A percentile compares a stretch with the other conserved stretches of the same genome.
Evolutionary conservation across 2,329 filamentous ascomycete genomes (phyloP).

Genomic region (Epichloe amarillans): DNA sequence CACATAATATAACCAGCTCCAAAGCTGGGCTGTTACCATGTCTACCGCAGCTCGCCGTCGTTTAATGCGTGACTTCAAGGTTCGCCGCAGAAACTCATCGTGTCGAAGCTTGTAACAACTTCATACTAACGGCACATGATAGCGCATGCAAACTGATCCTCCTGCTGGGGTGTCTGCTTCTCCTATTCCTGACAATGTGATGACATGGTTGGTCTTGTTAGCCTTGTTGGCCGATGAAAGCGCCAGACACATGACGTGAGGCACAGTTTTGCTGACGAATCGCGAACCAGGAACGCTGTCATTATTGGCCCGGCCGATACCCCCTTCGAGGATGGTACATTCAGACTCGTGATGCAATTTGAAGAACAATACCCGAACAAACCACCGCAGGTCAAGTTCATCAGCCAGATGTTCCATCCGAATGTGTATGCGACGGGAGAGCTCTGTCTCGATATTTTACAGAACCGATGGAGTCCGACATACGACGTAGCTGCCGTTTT

Average conservation of each 20-base stretch:
- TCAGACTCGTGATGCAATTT: slow-evolving; percentile 96
- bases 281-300: slow-evolving; percentile 70
- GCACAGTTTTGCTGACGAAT: slow-evolving; percentile 7
- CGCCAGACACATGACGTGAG: not conserved
- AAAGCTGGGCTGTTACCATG: slow-evolving; percentile 26
- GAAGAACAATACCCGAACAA: slow-evolving; percentile 99
- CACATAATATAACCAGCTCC: not conserved
- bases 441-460: slow-evolving; percentile 88
- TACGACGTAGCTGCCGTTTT: slow-evolving; percentile 96
- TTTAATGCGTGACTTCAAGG: slow-evolving; percentile 99
- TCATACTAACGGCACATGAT: slow-evolving; percentile 7
- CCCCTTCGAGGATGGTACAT: slow-evolving; percentile 95
- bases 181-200: slow-evolving; percentile 90
- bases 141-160: slow-evolving; percentile 99
- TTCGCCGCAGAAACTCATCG: slow-evolving; percentile 26
- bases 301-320: slow-evolving; percentile 96
- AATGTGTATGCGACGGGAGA: slow-evolving; percentile 97
- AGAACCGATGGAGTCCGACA: slow-evolving; percentile 97
- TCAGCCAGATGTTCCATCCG: slow-evolving; percentile 98
- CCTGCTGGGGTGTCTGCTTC: slow-evolving; percentile 94
- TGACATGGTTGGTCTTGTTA: slow-evolving; percentile 63
- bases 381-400: slow-evolving; percentile 94
- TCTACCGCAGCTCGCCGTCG: slow-evolving; percentile 91
- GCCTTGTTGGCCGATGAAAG: not conserved
- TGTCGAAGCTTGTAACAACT: not conserved